Base-by-base conservation (phyloP, 352 stramenopile species). In the Pythium aristosporum region DNA sequence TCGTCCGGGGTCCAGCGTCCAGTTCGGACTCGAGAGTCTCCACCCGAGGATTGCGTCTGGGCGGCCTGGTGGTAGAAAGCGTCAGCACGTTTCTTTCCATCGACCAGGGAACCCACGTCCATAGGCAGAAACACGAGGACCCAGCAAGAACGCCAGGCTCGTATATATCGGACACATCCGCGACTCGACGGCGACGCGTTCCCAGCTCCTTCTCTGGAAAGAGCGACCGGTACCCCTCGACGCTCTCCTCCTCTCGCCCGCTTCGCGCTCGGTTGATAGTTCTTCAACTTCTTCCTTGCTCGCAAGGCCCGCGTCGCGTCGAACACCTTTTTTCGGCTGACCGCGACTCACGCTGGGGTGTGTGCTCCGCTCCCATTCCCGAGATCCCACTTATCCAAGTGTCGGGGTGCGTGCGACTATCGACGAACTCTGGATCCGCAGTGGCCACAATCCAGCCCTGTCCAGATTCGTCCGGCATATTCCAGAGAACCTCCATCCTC, bases 71-170 rank as follows among this genome's bases (percentile, higher is more conserved):
- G 34, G 8, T 39, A 47, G 61, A 66, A 71, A 57, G 64, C 57
- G 50, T 28, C 50, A 30, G 51, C 50, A 71, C 56, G 42, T 62
- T 71, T 71, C 64, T 55, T 71, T 71, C 64, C 59, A 65, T 57
- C 61, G 57, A 53, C 58, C 47, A 10, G 20, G 20, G 41, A 42
- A 21, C 15, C 13, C 9, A 20, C 39, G 32, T 20, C 61, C 63
- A 69, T 21, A 49, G 48, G 30, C 21, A 60, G 47, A 57, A 68
- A 49, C 44, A 43, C 47, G 53, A 53, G 47, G 30, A 46, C 51
- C 30, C 34, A n/a, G n/a, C 51, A 57, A 47, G 42, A 16, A 46
- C 43, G 13, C 30, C 25, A 53, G 49, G n/a, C 25, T 50, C 49
- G 39, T 61, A 56, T 50, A 25, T 56, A 67, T 23, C 49, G 10